Evolutionary conservation across 1,284 basidiomycete species (phyloP), one percentile per base, ranked within the genome.

Genomic region (Apiotrichum siamense): DNA sequence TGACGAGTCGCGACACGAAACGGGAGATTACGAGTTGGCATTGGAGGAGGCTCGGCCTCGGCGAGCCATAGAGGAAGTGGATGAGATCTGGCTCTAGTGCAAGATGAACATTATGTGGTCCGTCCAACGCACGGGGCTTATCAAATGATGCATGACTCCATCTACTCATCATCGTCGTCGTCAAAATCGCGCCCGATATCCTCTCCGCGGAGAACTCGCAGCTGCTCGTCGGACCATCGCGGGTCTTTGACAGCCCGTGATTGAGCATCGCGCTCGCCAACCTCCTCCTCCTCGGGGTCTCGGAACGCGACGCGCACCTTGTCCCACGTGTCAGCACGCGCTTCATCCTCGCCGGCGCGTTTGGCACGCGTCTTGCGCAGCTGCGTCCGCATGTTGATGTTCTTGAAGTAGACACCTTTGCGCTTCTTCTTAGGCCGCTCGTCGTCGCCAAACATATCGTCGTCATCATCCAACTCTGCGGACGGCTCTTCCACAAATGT

Each of bases 381-480:
- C 20, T 83, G 77, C 79, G 89, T 88, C 69, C 88, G 88, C 53
- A 86, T 82, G 68, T 85, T 83, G 53, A 92, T 87, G 64, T 85
- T 84, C 73, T 89, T 90, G 77, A 88, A 91, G 70, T 87, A 90
- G 0, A 84, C 89, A 17, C 85, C 88, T 61, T 81, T 82, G 31
- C 70, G 70, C 51, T 78, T 63, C 58, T 72, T 73, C 29, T 47
- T 54, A 11, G 59, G 44, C 4, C 44, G 54, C 33, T 54, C 46
- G 20, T 46, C 48, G 26, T 50, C 54, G 21, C 49, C 49, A 20
- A 51, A 51, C 49, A 51, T 51, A 38, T 51, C 43, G 24, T 51
- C 49, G 18, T 39, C 18, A 21, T 51, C 49, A 9, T 51, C 49
- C 21, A n/a, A n/a, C n/a, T 25, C 18, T 21, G 26, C 44, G 7